Conservation (phyloP, 2,329 filamentous ascomycete species). For the Fusarium piperis region DNA sequence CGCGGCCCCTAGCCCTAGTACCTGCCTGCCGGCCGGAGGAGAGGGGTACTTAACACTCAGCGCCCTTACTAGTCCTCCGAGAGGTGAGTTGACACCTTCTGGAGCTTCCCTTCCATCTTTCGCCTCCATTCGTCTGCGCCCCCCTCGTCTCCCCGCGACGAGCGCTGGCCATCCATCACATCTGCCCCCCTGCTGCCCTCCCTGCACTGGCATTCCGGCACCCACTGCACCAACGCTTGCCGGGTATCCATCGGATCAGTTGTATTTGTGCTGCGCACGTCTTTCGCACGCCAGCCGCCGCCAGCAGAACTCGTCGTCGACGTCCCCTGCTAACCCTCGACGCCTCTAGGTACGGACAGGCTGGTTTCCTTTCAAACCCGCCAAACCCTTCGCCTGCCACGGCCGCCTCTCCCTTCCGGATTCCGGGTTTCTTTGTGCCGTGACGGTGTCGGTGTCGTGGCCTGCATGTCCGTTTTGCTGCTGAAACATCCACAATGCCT, state of each 20-base stretch:
- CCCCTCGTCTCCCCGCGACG: neutral
- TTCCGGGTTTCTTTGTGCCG: constrained; percentile 17
- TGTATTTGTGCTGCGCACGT: neutral
- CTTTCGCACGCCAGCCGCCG: constrained; percentile 23
- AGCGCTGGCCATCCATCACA: neutral
- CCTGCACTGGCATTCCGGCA: constrained; percentile 1
- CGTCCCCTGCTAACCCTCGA: constrained; percentile 26
- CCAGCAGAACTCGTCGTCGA: neutral
- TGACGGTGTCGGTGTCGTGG: constrained; percentile 27
- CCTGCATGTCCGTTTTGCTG: constrained; percentile 11
- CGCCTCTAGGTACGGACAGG: neutral
- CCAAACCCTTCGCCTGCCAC: constrained; percentile 22
- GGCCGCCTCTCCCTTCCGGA: constrained; percentile 19
- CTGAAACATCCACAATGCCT: constrained; percentile 42
- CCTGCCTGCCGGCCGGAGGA: neutral
- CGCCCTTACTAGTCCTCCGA: neutral
- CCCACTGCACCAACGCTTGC: neutral
- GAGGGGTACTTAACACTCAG: neutral
- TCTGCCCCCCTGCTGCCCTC: neutral
- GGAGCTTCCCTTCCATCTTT: neutral
- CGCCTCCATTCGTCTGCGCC: neutral
- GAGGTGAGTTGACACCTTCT: neutral
- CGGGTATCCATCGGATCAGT: constrained; percentile 9
- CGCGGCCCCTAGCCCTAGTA: neutral
- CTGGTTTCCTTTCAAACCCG: neutral